These are phyloP conservation scores for Saccharomycopsis hybrid DNA, from an alignment of 1,139 yeast species.

Conservation along the genomic window DNA sequence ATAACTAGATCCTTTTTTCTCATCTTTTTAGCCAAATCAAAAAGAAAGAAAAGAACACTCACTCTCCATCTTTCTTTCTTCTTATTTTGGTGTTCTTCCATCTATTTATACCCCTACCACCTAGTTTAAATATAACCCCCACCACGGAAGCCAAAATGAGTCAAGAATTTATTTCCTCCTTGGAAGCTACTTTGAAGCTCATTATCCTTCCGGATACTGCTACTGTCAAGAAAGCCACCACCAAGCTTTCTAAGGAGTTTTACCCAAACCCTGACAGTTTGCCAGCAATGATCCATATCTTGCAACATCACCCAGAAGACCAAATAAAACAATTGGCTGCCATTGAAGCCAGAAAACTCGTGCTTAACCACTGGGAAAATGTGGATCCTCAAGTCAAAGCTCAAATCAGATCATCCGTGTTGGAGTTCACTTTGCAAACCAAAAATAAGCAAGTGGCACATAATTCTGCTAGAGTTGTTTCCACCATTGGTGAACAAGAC, in stretches of 20 bases:
- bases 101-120: neutral
- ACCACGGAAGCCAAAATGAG: slow-evolving; percentile 42
- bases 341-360: slow-evolving; percentile 87
- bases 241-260: slow-evolving; percentile 64
- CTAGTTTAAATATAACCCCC: neutral
- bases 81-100: neutral
- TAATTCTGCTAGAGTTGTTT: slow-evolving; percentile 80
- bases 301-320: slow-evolving; percentile 50
- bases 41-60: neutral
- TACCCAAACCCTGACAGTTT: slow-evolving; percentile 67
- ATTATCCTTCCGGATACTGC: slow-evolving; percentile 72
- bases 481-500: slow-evolving; percentile 78
- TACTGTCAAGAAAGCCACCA: slow-evolving; percentile 78
- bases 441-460: slow-evolving; percentile 71
- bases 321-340: slow-evolving; percentile 74
- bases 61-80: neutral
- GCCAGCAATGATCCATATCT: slow-evolving; percentile 76
- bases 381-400: slow-evolving; percentile 49
- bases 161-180: slow-evolving; percentile 56
- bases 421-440: slow-evolving; percentile 64
- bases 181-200: slow-evolving; percentile 74
- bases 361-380: slow-evolving; percentile 63
- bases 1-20: neutral
- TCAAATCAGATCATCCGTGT: slow-evolving; percentile 59
- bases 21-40: neutral